Base-by-base conservation (phyloP, 495 filamentous ascomycete genomes). In the Daldinia caldariorum region DNA sequence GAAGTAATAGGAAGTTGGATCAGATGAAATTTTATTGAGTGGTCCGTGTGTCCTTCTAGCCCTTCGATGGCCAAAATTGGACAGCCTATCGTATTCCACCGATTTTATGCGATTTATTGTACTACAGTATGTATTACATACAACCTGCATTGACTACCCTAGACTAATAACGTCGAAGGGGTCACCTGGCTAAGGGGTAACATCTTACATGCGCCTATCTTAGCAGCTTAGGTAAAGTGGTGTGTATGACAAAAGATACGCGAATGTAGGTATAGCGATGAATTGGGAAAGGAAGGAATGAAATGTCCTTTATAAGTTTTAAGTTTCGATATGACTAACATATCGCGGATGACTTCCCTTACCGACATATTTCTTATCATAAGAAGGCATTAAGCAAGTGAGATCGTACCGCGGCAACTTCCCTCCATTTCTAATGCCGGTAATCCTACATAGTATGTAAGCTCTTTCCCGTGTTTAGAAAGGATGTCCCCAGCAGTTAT, bases 401-500 rank as follows among this genome's bases (percentile, higher is more conserved):
- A 29, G 45, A 45, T 37, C 43, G 59, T 38, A 62, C 53, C 18
- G 57, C n/a, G 34, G 31, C 41, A 61, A 22, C 49, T 50, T 65
- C 64, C 39, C 16, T 61, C 18, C 18, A 34, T 34, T 56, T 34
- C 9, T 34, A 0, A 66, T 58, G 62, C 45, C 58, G 62, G 68
- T 56, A 61, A 61, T n/a, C n/a, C n/a, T n/a, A n/a, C n/a, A n/a
- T n/a, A n/a, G n/a, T n/a, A n/a, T n/a, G n/a, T 61, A 63, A n/a
- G 58, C 61, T 58, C 43, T 47, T 22, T 20, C 5, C 31, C 31
- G 31, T 34, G 0, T 31, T 54, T 62, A 71, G 68, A 58, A 71
- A 66, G 49, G 61, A 66, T 58, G 14, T 34, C 35, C 22, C 26
- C 53, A 13, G 59, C 61, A 61, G 20, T 22, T 3, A 26, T 1